Percentiles rank a stretch among this genome's conserved stretches.
Conservation (phyloP, 2,329 filamentous ascomycete genomes). For the Pezicula neosporulosa region DNA sequence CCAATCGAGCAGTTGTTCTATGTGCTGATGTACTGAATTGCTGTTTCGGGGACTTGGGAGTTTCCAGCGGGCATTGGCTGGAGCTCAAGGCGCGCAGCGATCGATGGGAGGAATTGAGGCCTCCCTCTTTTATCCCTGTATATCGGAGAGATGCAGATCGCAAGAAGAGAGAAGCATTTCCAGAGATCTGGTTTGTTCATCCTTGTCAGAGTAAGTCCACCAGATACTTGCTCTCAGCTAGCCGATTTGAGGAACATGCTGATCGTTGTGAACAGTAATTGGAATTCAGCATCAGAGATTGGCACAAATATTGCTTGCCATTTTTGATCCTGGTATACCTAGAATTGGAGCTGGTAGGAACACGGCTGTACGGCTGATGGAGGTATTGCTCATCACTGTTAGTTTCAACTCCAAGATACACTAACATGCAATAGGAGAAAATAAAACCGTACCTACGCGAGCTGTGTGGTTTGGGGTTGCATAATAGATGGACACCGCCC, state of each 20-base stretch:
- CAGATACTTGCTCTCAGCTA: background rate
- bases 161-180: slow-evolving; percentile 6
- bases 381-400: background rate
- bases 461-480: slow-evolving; percentile 54
- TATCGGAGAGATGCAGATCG: slow-evolving; percentile 8
- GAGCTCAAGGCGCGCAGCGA: slow-evolving; percentile 12
- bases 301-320: slow-evolving; percentile 33
- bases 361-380: background rate
- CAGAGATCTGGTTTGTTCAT: slow-evolving; percentile 18
- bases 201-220: slow-evolving; percentile 16
- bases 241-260: background rate
- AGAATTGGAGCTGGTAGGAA: slow-evolving; percentile 8
- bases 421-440: background rate
- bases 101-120: slow-evolving; percentile 12
- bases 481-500: slow-evolving; percentile 51
- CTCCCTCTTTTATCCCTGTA: slow-evolving; percentile 17
- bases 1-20: slow-evolving; percentile 17
- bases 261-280: slow-evolving; percentile 21
- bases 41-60: slow-evolving; percentile 15
- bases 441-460: slow-evolving; percentile 37
- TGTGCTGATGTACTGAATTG: slow-evolving; percentile 18
- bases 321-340: slow-evolving; percentile 33
- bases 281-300: slow-evolving; percentile 38
- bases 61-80: slow-evolving; percentile 11
- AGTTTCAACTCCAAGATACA: background rate